Conservation (phyloP, 2,329 filamentous ascomycete species). For the Cordyceps tenuipes region DNA sequence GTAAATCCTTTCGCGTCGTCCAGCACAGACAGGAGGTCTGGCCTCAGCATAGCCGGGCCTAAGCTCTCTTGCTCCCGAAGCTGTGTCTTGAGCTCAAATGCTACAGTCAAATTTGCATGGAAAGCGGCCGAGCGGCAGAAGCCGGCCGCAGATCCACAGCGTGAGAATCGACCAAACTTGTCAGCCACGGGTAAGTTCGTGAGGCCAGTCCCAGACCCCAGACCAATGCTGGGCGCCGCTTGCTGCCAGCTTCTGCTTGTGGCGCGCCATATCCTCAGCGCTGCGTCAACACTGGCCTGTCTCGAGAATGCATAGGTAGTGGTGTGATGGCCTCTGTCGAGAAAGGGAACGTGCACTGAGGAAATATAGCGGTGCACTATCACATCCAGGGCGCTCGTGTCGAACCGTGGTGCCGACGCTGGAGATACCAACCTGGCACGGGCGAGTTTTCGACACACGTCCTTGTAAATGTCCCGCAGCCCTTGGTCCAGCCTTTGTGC, state of each 20-base stretch:
- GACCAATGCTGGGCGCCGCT: not conserved
- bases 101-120: conserved; percentile 29
- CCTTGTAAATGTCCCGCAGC: conserved; percentile 34
- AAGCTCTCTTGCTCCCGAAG: conserved; percentile 33
- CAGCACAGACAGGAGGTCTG: conserved; percentile 35
- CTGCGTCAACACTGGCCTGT: conserved; percentile 37
- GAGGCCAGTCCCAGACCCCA: not conserved
- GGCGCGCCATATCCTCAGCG: conserved; percentile 37
- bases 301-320: conserved; percentile 42
- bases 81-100: conserved; percentile 32
- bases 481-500: conserved; percentile 35
- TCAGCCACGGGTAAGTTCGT: conserved; percentile 7
- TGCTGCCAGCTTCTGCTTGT: conserved; percentile 19
- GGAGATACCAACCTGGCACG: conserved; percentile 18
- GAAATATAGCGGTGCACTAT: conserved; percentile 46
- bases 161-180: conserved; percentile 22
- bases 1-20: conserved; percentile 33
- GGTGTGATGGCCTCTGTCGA: conserved; percentile 29
- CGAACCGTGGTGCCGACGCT: conserved; percentile 25
- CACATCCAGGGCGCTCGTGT: conserved; percentile 38
- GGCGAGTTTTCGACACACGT: conserved; percentile 25
- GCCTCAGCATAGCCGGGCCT: conserved; percentile 24
- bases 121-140: conserved; percentile 30
- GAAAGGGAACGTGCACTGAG: conserved; percentile 47
- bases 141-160: conserved; percentile 30